Evolutionary conservation across 352 stramenopile genomes (phyloP), one percentile per base, ranked within the genome.

Genomic region (Discostella stelligera): DNA sequence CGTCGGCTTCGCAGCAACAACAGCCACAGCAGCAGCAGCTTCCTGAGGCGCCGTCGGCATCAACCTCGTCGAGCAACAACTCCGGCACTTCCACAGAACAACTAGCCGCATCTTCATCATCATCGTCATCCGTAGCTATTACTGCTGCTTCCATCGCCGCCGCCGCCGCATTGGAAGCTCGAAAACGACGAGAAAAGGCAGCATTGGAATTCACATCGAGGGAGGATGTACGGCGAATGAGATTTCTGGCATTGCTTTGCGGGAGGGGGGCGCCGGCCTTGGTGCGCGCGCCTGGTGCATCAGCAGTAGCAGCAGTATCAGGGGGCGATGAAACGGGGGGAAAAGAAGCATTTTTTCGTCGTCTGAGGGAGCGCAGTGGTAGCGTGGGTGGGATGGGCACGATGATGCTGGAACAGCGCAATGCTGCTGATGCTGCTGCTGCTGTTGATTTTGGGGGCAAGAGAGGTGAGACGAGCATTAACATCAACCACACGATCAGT

Each of bases 141-240:
- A 8, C 37, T 14, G 13, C 37, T 10, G 37, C 37, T 14, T 3
- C 32, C 46, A 23, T 23, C 46, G 11, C 11, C 46, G 14, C 46
- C 49, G 50, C 50, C 1, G 53, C 53, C 21, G 25, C 25, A 23
- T 20, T 41, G 7, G 53, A 46, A 27, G 11, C 13, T 18, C 11
- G 25, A 0, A 37, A 37, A 41, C 30, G 13, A 23, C 21, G 52
- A 5, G 37, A 18, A 18, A n/a, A 27, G 11, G 20, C 10, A 52
- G 61, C 71, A 30, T 55, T 56, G 30, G 1, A 67, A 27, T 21
- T 59, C 23, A 61, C 30, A 14, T 62, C 52, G 13, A 49, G 6
- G 5, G 74, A 81, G 53, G 74, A 81, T 48, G 60, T 68, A 55
- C 69, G 69, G n/a, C 53, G 74, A 52, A 81, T 81, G 74, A 67